Evolutionary conservation across 176 grass and related monocot genomes (phyloP).

Genomic region (Sorghum bicolor): DNA sequence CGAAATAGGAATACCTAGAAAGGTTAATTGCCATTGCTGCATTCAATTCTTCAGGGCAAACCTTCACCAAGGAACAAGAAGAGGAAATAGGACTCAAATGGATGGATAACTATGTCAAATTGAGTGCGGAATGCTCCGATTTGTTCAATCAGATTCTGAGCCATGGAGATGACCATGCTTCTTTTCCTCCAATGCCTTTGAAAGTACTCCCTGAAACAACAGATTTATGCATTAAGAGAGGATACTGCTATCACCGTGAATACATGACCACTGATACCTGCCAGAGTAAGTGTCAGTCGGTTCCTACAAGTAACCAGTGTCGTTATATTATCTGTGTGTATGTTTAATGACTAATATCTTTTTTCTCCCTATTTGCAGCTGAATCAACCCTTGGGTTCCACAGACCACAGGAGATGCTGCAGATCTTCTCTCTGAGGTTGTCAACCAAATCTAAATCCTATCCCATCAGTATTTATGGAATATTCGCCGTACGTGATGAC

Average conservation of each 20-base stretch:
- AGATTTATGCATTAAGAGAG: background rate
- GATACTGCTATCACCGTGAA: background rate
- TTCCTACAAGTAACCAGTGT: background rate
- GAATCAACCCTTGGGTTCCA: background rate
- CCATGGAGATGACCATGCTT: background rate
- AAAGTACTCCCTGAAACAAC: background rate
- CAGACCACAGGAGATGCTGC: background rate
- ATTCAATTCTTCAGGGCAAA: background rate
- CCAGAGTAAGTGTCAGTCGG: background rate
- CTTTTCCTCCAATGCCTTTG: background rate
- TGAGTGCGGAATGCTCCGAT: background rate
- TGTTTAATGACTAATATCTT: background rate
- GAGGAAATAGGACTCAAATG: background rate
- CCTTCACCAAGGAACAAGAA: background rate
- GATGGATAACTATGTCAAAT: background rate
- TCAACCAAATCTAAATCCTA: background rate
- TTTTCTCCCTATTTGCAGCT: background rate
- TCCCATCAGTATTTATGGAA: constrained; percentile 7
- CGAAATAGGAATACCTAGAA: too few relatives aligned
- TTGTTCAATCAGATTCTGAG: background rate
- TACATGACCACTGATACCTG: background rate
- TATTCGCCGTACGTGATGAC: constrained; percentile 8
- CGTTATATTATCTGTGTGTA: background rate
- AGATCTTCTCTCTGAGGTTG: background rate
- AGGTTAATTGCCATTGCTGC: background rate